These are phyloP conservation scores for Ligustrum vulgare DNA, from an alignment of 257 asterid species.

Conservation along the genomic window DNA sequence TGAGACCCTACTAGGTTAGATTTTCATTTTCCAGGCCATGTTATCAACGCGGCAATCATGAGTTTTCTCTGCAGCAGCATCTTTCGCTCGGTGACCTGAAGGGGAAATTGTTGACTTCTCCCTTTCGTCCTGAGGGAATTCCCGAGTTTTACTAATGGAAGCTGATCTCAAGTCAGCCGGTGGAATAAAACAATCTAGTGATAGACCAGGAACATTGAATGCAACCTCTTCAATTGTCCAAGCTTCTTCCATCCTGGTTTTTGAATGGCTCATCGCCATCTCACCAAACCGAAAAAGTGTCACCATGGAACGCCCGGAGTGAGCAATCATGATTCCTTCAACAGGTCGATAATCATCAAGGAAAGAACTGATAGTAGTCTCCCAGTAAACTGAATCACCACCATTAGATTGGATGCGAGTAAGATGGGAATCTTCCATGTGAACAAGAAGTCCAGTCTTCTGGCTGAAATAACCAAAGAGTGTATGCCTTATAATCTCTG, in stretches of 20 bases:
- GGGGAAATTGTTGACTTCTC: slow-evolving; percentile 4
- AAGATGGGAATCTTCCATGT: slow-evolving; percentile 28
- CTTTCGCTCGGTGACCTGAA: slow-evolving; percentile 22
- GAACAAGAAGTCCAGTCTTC: slow-evolving; percentile 25
- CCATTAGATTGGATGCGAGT: slow-evolving; percentile 25
- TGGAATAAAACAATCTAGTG: slow-evolving; percentile 22
- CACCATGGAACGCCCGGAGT: slow-evolving; percentile 22
- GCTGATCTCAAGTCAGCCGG: slow-evolving; percentile 12
- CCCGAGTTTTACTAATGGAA: slow-evolving; percentile 21
- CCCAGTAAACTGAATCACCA: slow-evolving; percentile 23
- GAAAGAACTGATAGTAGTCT: slow-evolving; percentile 23
- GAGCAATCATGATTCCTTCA: slow-evolving; percentile 28
- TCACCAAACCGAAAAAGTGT: slow-evolving; percentile 24
- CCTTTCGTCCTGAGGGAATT: slow-evolving; percentile 9
- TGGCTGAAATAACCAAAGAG: slow-evolving; percentile 25
- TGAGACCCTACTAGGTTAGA: not conserved
- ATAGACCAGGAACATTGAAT: slow-evolving; percentile 22
- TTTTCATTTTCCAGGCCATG: not conserved
- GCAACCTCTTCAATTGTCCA: slow-evolving; percentile 28
- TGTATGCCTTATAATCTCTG: slow-evolving; percentile 25
- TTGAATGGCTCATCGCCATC: slow-evolving; percentile 22
- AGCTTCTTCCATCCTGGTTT: slow-evolving; percentile 25
- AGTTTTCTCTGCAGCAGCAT: slow-evolving; percentile 15
- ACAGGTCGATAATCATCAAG: slow-evolving; percentile 21
- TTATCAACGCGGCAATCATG: slow-evolving; percentile 2